Base-by-base conservation (phyloP, 805 yeast genomes). In the Starmerella floris region DNA sequence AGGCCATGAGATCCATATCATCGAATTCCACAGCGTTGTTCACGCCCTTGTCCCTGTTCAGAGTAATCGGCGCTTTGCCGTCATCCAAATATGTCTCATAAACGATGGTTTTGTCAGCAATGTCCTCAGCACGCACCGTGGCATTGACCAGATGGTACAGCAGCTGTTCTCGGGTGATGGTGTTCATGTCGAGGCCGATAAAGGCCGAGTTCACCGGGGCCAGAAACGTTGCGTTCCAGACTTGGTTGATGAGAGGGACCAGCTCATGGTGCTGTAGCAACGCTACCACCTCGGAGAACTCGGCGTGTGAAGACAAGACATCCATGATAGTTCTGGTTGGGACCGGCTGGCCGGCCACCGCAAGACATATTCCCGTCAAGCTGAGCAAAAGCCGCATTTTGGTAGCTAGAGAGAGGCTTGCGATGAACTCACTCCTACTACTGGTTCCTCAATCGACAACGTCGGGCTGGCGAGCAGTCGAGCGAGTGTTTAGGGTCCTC, bases 201-300 rank as follows among this genome's bases (percentile, higher is more conserved):
- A 80, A 82, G 0, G 94, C 94, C 51, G 79, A 76, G 59, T 83
- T 83, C 9, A 79, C 68, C 0, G 94, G 94, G 1, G 93, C 94
- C 35, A 81, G 56, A 15, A 83, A 60, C 0, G 94, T 82, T 43
- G 79, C 72, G 56, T 83, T 79, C 31, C 62, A 62, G 49, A 79
- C 57, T 22, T 62, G 62, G 54, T 81, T 83, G 28, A 83, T 57
- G 37, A 63, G 58, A 2, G 84, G 83, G 1, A 83, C 64, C 37
- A 77, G 60, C 15, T 76, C 84, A 40, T 68, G 69, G 41, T 69
- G 59, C 57, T 84, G 94, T 3, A 83, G 50, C 17, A 72, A 60
- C 38, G 76, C 61, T 30, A 82, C 60, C 42, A 81, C 74, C 34
- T 68, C 70, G 23, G 83, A 74, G 61, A 76, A 84, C 55, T 79